Evolutionary conservation across 108 stramenopile species (phyloP), one percentile per base, ranked within the genome.

Genomic region (Skeletonema costatum): DNA sequence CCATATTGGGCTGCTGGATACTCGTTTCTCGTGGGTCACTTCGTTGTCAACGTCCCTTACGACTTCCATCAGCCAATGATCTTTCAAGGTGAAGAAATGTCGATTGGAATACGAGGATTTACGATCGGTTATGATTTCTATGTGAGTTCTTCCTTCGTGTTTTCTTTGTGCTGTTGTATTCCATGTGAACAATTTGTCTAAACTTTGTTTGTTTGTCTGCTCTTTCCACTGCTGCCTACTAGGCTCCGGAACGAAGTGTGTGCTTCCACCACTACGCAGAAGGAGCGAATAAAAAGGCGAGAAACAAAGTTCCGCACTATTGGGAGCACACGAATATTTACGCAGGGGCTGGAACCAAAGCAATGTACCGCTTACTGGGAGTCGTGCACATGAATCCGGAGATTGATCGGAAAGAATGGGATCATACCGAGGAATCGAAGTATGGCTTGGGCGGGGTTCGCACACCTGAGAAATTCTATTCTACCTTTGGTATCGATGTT

Each of bases 1-100:
- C 96, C 93, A 4, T 96, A 92, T 75, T 98, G 96, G 94, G 97
- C 97, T 0, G 95, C 96, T 4, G 96, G 96, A 19, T 95, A 96
- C 64, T 89, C 82, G 44, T 98, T 78, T 86, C 91, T 5, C 74
- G 94, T 16, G 93, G 94, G 4, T n/a, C 95, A 96, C 50, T 91
- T 93, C 68, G 83, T 95, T 13, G 91, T 92, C 39, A 95, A 93
- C 63, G 92, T 92, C 4, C 93, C 93, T 5, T 96, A 93, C 75
- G 91, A 93, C 74, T 71, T 77, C 16, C 83, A 87, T 56, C 83
- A 82, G 41, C 84, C 87, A 5, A 90, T 92, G 89, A 87, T 94
- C 32, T 92, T 95, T 53, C 92, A 94, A 81, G 97, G 97, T 11
- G 97, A 97, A 80, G 97, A 97, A 77, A 96, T 96, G 87, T 87